A percentile compares a stretch with the other conserved stretches of the same genome.
Conservation (phyloP, 768 basidiomycete genomes). For the Solioccasus polychromus region DNA sequence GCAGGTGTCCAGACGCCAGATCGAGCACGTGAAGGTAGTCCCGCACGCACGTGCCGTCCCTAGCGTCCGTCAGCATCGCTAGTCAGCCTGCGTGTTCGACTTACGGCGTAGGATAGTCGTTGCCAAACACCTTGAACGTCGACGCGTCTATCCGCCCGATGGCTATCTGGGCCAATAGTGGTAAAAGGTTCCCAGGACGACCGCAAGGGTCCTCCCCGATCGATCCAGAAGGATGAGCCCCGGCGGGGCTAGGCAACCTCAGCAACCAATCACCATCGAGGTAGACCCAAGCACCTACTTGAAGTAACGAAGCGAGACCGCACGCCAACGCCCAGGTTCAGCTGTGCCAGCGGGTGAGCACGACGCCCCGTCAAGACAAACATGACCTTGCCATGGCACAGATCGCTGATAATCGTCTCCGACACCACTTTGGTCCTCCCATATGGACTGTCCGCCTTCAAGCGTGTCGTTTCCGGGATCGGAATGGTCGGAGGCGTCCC, state of each 20-base stretch:
- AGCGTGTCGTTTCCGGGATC: constrained; percentile 86
- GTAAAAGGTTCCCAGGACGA: constrained; percentile 91
- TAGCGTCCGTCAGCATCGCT: constrained; percentile 24
- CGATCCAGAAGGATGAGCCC: constrained; percentile 93
- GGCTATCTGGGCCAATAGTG: constrained; percentile 92
- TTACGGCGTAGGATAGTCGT: constrained; percentile 93
- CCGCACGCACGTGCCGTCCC: constrained; percentile 97
- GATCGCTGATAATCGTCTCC: constrained; percentile 85
- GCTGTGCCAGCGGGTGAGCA: constrained; percentile 41
- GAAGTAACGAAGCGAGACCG: constrained; percentile 93
- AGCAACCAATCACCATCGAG: background rate
- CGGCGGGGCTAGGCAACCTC: constrained; percentile 69
- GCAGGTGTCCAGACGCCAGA: constrained; percentile 89
- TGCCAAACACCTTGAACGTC: constrained; percentile 84
- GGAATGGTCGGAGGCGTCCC: constrained; percentile 90
- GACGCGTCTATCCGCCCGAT: constrained; percentile 76
- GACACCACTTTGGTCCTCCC: constrained; percentile 96
- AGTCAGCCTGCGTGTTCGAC: constrained; percentile 20
- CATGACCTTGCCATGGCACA: constrained; percentile 63
- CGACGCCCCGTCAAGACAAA: background rate
- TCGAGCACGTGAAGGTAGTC: constrained; percentile 95
- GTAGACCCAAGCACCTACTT: constrained; percentile 56
- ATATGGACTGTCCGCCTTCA: constrained; percentile 90
- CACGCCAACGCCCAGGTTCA: constrained; percentile 68
- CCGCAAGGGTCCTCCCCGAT: constrained; percentile 98